These are phyloP conservation scores for Trichoderma atrobrunneum DNA, from an alignment of 2,329 filamentous ascomycete species.

Conservation along the genomic window DNA sequence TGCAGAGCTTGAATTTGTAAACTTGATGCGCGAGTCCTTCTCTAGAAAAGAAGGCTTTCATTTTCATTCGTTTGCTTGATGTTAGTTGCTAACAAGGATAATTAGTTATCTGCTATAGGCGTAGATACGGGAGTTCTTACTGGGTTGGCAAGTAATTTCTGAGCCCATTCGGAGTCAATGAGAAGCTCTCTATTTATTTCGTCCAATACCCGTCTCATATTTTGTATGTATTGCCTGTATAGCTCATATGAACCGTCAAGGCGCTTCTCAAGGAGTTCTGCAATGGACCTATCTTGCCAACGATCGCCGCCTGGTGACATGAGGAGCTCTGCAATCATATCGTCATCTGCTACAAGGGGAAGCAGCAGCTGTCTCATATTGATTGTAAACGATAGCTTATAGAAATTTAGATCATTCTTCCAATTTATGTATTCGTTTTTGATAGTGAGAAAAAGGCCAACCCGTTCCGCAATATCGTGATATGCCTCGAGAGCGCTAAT, in stretches of 20 bases:
- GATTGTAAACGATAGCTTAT: not conserved
- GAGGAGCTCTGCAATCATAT: not conserved
- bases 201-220: slow-evolving; percentile 18
- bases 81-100: not conserved
- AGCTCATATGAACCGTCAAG: slow-evolving; percentile 23
- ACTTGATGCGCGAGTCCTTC: not conserved
- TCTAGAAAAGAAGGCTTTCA: not conserved
- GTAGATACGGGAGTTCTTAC: slow-evolving; percentile 8
- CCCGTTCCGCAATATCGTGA: not conserved
- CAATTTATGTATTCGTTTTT: not conserved
- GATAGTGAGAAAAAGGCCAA: not conserved
- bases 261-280: slow-evolving; percentile 17
- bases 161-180: slow-evolving; percentile 19
- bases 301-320: slow-evolving; percentile 17
- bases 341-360: not conserved
- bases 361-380: not conserved
- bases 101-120: not conserved
- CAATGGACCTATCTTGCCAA: slow-evolving; percentile 23
- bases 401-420: not conserved
- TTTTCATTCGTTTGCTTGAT: too few species aligned
- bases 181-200: slow-evolving; percentile 25
- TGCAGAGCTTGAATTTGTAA: slow-evolving; percentile 27
- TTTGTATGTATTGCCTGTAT: slow-evolving; percentile 21
- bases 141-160: slow-evolving; percentile 15
- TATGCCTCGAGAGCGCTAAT: not conserved